A percentile compares a stretch with the other conserved stretches of the same genome.
Conservation (phyloP, 2,329 filamentous ascomycete species). For the Pseudogymnoascus sp. region DNA sequence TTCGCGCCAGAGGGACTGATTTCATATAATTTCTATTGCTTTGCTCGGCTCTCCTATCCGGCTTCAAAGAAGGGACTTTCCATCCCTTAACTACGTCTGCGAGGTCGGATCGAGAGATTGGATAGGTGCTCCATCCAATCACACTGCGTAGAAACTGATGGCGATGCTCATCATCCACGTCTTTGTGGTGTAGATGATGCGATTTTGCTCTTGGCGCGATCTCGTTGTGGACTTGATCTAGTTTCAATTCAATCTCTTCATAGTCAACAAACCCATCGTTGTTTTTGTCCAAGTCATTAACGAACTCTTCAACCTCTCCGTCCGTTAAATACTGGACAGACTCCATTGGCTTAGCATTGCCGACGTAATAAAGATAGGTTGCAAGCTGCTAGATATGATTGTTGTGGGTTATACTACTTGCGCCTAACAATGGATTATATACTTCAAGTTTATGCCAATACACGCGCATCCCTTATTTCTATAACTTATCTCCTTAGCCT, state of each 20-base stretch:
- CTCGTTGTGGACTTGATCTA: slow-evolving; percentile 45
- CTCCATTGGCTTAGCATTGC: too few species aligned
- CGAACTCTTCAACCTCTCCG: slow-evolving; percentile 42
- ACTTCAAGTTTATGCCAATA: too few species aligned
- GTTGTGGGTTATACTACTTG: too few species aligned
- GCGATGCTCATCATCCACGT: slow-evolving; percentile 34
- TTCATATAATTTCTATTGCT: slow-evolving; percentile 38
- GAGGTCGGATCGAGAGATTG: slow-evolving; percentile 42
- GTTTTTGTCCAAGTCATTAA: slow-evolving; percentile 46
- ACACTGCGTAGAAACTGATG: slow-evolving; percentile 46
- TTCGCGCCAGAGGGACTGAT: slow-evolving; percentile 38
- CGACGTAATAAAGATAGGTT: too few species aligned
- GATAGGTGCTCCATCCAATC: slow-evolving; percentile 36
- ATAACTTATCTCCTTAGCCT: too few species aligned
- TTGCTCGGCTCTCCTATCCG: slow-evolving; percentile 40
- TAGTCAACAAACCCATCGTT: slow-evolving; percentile 46
- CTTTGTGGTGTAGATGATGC: slow-evolving; percentile 37
- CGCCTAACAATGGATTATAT: too few species aligned
- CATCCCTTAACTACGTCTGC: slow-evolving; percentile 36
- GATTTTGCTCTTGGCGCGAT: slow-evolving; percentile 39
- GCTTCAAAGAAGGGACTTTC: slow-evolving; percentile 42
- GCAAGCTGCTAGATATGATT: too few species aligned
- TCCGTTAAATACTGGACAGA: too few species aligned
- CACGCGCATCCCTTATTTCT: too few species aligned
- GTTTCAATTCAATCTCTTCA: slow-evolving; percentile 43